phyloP scores from a whole-genome alignment of 2,329 filamentous ascomycete species.

The Aspergillus carbonarius region DNA sequence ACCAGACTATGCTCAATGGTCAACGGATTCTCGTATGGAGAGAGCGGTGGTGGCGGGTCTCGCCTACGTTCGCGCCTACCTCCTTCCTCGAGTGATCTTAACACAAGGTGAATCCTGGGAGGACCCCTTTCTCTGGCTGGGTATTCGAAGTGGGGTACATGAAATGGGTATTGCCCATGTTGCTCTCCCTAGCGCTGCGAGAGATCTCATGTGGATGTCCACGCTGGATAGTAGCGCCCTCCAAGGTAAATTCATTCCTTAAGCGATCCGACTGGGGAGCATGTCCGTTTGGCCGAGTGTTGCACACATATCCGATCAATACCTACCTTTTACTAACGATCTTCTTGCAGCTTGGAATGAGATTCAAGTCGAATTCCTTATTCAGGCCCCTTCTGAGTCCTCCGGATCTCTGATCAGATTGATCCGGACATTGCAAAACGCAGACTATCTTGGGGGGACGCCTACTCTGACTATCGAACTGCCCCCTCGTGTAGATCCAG shows the following conservation, averaged over 20 bases:
- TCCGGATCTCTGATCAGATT: conserved; percentile 75
- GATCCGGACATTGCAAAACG: conserved; percentile 70
- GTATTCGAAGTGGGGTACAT: conserved; percentile 56
- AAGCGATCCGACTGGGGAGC: too few relatives aligned
- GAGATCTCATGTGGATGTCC: conserved; percentile 71
- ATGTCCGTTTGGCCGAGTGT: too few relatives aligned
- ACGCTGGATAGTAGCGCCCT: conserved; percentile 73
- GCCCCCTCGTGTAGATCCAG: conserved; percentile 66
- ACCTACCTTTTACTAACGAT: conserved; percentile 10
- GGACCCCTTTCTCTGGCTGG: conserved; percentile 65
- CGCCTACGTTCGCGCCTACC: conserved; percentile 67
- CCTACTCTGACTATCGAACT: conserved; percentile 85
- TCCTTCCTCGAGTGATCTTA: conserved; percentile 75
- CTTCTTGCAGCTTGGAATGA: conserved; percentile 68
- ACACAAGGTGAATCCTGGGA: conserved; percentile 68
- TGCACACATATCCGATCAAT: background rate
- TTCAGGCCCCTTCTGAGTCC: conserved; percentile 70
- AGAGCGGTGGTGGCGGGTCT: conserved; percentile 64
- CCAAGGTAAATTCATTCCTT: conserved; percentile 49
- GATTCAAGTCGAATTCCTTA: conserved; percentile 74
- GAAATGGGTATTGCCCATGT: conserved; percentile 64
- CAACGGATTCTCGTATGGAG: conserved; percentile 68
- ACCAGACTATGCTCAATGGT: conserved; percentile 68
- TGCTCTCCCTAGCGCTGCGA: conserved; percentile 65
- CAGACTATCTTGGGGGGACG: conserved; percentile 70